A percentile compares a stretch with the other conserved stretches of the same genome.
phyloP scores from a whole-genome alignment of 768 basidiomycete species.

The Auricularia sp. region DNA sequence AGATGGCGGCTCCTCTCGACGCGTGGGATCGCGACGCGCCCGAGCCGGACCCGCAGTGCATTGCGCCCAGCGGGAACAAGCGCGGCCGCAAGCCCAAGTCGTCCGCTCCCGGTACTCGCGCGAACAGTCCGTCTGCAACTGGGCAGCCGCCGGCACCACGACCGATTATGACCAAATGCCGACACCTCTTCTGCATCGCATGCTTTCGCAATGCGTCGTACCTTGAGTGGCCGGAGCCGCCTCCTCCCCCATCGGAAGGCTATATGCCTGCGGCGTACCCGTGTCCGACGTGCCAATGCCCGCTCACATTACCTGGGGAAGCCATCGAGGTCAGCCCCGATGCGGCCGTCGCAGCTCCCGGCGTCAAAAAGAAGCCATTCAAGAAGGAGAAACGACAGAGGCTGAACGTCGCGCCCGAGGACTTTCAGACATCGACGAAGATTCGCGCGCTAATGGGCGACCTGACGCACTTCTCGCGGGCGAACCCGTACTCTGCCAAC shows the following conservation, averaged over 20 bases:
- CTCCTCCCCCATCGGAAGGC: neutral
- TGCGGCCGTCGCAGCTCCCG: slow-evolving; percentile 28
- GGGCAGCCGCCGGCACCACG: slow-evolving; percentile 28
- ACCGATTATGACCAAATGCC: slow-evolving; percentile 80
- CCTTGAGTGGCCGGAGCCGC: slow-evolving; percentile 64
- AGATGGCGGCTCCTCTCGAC: slow-evolving; percentile 51
- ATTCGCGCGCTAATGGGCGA: slow-evolving; percentile 74
- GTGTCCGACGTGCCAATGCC: slow-evolving; percentile 72
- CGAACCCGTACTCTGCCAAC: slow-evolving; percentile 80
- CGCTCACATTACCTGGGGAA: slow-evolving; percentile 51
- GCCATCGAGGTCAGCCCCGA: slow-evolving; percentile 75
- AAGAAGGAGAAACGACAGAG: slow-evolving; percentile 62
- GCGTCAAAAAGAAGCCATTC: slow-evolving; percentile 48
- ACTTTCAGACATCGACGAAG: slow-evolving; percentile 77
- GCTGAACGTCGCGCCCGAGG: slow-evolving; percentile 35
- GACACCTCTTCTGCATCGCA: slow-evolving; percentile 80
- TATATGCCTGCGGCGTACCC: slow-evolving; percentile 21
- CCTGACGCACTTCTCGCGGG: slow-evolving; percentile 66
- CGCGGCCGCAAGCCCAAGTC: slow-evolving; percentile 32
- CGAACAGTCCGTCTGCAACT: neutral
- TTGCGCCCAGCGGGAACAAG: slow-evolving; percentile 35
- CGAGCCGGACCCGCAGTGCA: slow-evolving; percentile 34
- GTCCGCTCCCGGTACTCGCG: neutral
- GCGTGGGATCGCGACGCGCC: slow-evolving; percentile 31
- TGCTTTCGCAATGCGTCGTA: slow-evolving; percentile 80